Conservation (phyloP, 148 eudicot species). For the Amaranthus hypochondriacus region DNA sequence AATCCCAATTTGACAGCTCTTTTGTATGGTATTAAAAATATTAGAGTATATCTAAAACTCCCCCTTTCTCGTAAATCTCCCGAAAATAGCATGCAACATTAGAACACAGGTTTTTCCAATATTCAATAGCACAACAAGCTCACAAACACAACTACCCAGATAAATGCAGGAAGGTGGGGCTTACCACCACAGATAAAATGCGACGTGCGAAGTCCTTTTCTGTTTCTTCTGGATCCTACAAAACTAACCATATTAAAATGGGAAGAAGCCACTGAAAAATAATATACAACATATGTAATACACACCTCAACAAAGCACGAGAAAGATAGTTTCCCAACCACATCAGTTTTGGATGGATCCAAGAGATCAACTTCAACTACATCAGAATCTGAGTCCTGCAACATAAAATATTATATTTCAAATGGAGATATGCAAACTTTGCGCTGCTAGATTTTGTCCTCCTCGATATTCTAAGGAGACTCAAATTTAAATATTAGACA, state of each 20-base stretch:
- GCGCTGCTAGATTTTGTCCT: too few species aligned
- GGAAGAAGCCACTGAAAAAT: conserved; percentile 16
- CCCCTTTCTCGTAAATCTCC: too few species aligned
- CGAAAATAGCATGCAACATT: too few species aligned
- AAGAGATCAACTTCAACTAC: conserved; percentile 50
- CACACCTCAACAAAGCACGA: conserved; percentile 85
- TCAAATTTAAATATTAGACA: not conserved
- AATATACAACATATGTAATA: conserved; percentile 12
- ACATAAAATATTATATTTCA: conserved; percentile 8
- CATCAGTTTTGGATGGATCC: conserved; percentile 54
- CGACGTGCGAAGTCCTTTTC: conserved; percentile 76
- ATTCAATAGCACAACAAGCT: not conserved
- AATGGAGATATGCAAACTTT: too few species aligned
- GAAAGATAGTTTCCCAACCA: conserved; percentile 60
- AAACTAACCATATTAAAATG: conserved; percentile 10
- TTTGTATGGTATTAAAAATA: too few species aligned
- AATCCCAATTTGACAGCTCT: too few species aligned
- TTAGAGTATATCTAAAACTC: too few species aligned
- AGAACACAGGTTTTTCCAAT: too few species aligned
- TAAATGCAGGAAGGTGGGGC: conserved; percentile 17
- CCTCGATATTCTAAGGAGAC: not conserved
- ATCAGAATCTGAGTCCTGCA: conserved; percentile 69
- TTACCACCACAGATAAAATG: conserved; percentile 76
- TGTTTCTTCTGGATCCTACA: conserved; percentile 85
- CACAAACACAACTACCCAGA: not conserved